These are phyloP conservation scores for Penicillium sp. DNA, from an alignment of 2,329 filamentous ascomycete species.

Conservation along the genomic window DNA sequence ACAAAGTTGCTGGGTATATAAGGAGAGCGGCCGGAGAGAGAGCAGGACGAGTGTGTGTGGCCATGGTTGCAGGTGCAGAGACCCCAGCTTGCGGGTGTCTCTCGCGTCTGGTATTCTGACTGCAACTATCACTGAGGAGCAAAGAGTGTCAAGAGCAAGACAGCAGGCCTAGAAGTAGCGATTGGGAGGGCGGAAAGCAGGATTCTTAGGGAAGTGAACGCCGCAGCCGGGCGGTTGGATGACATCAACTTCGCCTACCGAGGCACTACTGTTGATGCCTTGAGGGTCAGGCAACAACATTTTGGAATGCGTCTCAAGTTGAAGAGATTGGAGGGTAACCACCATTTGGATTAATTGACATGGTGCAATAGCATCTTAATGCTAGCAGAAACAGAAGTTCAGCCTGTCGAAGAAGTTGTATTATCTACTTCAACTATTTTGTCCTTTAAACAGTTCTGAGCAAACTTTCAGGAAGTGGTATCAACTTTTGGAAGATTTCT, in stretches of 20 bases:
- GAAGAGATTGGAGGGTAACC: not conserved
- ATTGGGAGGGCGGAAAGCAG: not conserved
- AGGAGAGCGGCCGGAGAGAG: slow-evolving; percentile 63
- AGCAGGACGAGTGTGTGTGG: slow-evolving; percentile 22
- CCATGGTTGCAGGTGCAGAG: slow-evolving; percentile 20
- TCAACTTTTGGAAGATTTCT: too few relatives aligned
- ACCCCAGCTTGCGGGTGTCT: not conserved
- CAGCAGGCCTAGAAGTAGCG: not conserved
- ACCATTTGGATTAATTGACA: not conserved
- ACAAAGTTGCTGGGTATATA: slow-evolving; percentile 76
- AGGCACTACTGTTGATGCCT: slow-evolving; percentile 12
- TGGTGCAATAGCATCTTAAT: not conserved
- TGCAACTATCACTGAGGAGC: not conserved
- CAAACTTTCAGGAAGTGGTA: too few relatives aligned
- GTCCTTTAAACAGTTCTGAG: too few relatives aligned
- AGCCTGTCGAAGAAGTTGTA: too few relatives aligned
- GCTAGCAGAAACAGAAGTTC: not conserved
- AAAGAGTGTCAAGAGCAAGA: not conserved
- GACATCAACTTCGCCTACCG: slow-evolving; percentile 23
- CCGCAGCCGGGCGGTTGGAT: slow-evolving; percentile 18
- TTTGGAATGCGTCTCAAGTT: too few relatives aligned
- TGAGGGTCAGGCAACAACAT: not conserved
- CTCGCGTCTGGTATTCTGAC: not conserved
- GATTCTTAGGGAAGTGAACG: slow-evolving; percentile 6
- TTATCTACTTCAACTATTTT: too few relatives aligned